Evolutionary conservation across 2,329 filamentous ascomycete genomes (phyloP), one percentile per base, ranked within the genome.

Genomic region (Fusarium sambucinum): DNA sequence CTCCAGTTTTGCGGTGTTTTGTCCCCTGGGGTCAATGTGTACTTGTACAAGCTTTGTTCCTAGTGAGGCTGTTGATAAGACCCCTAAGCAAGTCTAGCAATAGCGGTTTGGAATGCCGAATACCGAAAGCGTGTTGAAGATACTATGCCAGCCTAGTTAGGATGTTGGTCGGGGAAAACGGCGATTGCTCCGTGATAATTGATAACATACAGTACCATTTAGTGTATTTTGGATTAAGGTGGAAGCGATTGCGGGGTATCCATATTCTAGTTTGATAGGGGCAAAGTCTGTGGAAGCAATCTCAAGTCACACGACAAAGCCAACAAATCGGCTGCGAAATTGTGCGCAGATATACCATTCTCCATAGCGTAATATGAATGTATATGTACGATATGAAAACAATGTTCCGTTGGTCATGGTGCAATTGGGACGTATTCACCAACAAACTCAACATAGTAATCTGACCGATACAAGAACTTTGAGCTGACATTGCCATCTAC

Each of bases 191-290:
- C 52, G 66, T 55, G 66, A 58, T 44, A 30, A 57, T 38, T 54
- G 59, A 69, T 52, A 69, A 61, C 33, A 48, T 48, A 68, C 45
- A 52, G 55, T 61, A 69, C 44, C 27, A 37, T 37, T 56, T 68
- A 47, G 38, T 54, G 44, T 65, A 55, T 29, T 35, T 48, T 55
- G 25, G n/a, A 21, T 25, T 42, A 45, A 41, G 40, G 41, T 37
- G 30, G 51, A 64, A 65, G 59, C 62, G 47, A 59, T 53, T 69
- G 66, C 66, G 66, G 66, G 66, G 66, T 67, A 69, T 55, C 44
- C 38, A 50, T 48, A 47, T 59, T 48, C 58, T 65, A 55, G 46
- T 55, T 51, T 59, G 38, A 53, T 64, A 52, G 19, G 44, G 21
- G 35, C 17, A 48, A 27, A 17, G 33, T 47, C 44, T 44, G 42